Conservation (phyloP, 306 rosid species). For the Acacia confusa region DNA sequence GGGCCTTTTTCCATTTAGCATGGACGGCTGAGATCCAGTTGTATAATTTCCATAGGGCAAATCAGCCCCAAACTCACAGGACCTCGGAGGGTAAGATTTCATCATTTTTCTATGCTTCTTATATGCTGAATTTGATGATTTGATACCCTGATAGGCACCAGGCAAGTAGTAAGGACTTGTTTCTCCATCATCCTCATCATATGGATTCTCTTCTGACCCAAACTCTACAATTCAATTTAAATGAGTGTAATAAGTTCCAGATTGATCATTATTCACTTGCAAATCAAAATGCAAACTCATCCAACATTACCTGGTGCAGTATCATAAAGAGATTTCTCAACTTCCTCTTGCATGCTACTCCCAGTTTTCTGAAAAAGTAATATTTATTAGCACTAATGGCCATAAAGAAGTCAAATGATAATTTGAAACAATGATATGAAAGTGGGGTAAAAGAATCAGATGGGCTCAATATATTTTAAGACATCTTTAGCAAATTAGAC, state of each 20-base stretch:
- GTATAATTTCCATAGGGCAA: constrained; percentile 60
- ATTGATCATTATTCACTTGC: constrained; percentile 24
- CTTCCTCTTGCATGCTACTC: constrained; percentile 81
- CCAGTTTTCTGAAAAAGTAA: constrained; percentile 68
- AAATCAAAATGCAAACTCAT: constrained; percentile 32
- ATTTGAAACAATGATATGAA: background rate
- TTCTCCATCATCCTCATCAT: constrained; percentile 87
- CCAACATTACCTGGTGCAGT: constrained; percentile 63
- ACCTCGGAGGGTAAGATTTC: constrained; percentile 49
- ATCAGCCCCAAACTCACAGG: constrained; percentile 70
- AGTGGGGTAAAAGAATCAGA: background rate
- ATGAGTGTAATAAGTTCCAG: constrained; percentile 27
- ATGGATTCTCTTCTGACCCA: constrained; percentile 61
- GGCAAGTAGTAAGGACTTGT: constrained; percentile 57
- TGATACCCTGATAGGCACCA: constrained; percentile 64
- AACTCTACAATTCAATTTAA: constrained; percentile 45
- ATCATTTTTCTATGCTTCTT: constrained; percentile 60
- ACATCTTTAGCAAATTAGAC: background rate
- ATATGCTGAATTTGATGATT: constrained; percentile 51
- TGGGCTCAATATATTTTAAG: background rate
- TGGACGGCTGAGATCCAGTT: constrained; percentile 60
- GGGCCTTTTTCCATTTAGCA: constrained; percentile 70
- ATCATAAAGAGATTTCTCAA: constrained; percentile 76
- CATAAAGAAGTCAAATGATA: background rate
- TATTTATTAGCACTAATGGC: constrained; percentile 19